Evolutionary conservation across 345 rosid genomes (phyloP).

Genomic region (Tarenaya hassleriana): DNA sequence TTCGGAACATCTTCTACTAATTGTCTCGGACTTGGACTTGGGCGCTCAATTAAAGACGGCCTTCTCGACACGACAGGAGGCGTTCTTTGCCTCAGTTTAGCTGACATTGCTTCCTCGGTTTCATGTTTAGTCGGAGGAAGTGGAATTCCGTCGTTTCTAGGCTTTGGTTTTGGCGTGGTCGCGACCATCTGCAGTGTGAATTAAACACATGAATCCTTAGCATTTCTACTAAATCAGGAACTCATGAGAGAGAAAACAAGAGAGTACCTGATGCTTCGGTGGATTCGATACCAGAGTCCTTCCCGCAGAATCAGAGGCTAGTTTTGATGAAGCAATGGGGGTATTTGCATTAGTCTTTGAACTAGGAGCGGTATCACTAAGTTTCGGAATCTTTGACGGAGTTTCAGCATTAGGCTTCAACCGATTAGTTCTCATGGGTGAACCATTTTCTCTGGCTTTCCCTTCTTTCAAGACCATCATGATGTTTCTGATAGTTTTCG

Average conservation of each 20-base stretch:
- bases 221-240: neutral
- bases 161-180: slow-evolving; percentile 53
- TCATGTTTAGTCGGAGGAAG: slow-evolving; percentile 43
- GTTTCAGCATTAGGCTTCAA: slow-evolving; percentile 49
- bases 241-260: slow-evolving; percentile 6
- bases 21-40: too few species aligned
- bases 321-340: slow-evolving; percentile 37
- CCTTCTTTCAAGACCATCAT: slow-evolving; percentile 96
- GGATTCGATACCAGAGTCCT: slow-evolving; percentile 46
- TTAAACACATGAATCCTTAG: slow-evolving; percentile 8
- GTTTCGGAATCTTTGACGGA: slow-evolving; percentile 59
- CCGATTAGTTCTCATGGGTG: slow-evolving; percentile 70
- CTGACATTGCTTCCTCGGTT: slow-evolving; percentile 46
- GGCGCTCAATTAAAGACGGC: slow-evolving; percentile 43
- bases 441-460: slow-evolving; percentile 73
- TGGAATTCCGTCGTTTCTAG: slow-evolving; percentile 60
- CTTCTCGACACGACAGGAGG: slow-evolving; percentile 59
- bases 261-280: slow-evolving; percentile 68
- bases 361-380: slow-evolving; percentile 40
- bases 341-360: slow-evolving; percentile 46
- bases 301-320: slow-evolving; percentile 45
- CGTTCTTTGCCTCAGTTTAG: slow-evolving; percentile 70
- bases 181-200: slow-evolving; percentile 48
- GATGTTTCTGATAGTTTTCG: slow-evolving; percentile 71
- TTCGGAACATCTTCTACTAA: slow-evolving; percentile 43